Conservation (phyloP, 257 asterid genomes). For the Misopates orontium region DNA sequence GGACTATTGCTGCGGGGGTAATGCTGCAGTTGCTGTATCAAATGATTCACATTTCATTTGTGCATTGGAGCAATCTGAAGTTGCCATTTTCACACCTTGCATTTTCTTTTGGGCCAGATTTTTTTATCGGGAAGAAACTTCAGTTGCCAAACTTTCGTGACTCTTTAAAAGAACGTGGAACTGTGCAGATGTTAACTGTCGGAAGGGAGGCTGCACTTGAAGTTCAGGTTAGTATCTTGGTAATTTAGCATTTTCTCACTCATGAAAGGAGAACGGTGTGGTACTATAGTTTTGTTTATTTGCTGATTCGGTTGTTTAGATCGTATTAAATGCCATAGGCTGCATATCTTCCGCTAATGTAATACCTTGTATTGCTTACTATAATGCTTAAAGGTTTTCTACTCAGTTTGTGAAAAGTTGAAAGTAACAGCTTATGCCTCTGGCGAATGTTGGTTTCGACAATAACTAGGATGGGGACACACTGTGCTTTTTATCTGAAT, state of each 20-base stretch:
- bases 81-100: conserved; percentile 59
- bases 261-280: conserved; percentile 16
- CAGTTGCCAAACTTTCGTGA: conserved; percentile 94
- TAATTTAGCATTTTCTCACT: conserved; percentile 21
- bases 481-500: background rate
- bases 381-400: background rate
- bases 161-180: conserved; percentile 84
- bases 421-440: background rate
- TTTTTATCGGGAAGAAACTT: conserved; percentile 76
- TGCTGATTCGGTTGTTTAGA: conserved; percentile 5
- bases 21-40: conserved; percentile 84
- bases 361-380: background rate
- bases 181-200: conserved; percentile 89
- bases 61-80: conserved; percentile 71
- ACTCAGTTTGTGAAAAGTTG: background rate
- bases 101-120: conserved; percentile 89
- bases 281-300: conserved; percentile 14
- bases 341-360: background rate
- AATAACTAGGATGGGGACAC: background rate
- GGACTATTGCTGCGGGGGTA: conserved; percentile 99
- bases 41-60: conserved; percentile 66
- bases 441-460: background rate
- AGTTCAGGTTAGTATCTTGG: conserved; percentile 72
- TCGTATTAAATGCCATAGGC: background rate
- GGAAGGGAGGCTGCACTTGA: conserved; percentile 99